A percentile compares a stretch with the other conserved stretches of the same genome.
phyloP scores from a whole-genome alignment of 208 protist genomes.

The Herpetomonas samuelpessoai region DNA sequence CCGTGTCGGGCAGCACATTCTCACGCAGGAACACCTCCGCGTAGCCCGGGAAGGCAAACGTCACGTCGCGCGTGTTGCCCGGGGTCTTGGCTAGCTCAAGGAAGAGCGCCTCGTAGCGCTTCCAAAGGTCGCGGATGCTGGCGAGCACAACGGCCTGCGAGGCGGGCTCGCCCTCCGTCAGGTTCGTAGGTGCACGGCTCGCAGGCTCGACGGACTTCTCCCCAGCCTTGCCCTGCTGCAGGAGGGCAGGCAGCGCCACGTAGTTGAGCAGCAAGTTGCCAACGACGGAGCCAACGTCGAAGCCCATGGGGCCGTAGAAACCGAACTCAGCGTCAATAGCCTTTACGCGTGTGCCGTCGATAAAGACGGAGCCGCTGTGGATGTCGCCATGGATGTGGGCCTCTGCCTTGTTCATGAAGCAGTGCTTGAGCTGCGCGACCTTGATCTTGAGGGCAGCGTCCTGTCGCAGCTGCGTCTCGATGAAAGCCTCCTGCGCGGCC shows the following conservation, averaged over 20 bases:
- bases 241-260: conserved; percentile 21
- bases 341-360: conserved; percentile 22
- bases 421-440: conserved; percentile 30
- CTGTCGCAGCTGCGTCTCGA: conserved; percentile 19
- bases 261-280: conserved; percentile 34
- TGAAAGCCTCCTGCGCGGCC: conserved; percentile 20
- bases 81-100: conserved; percentile 10
- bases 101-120: conserved; percentile 22
- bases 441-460: conserved; percentile 16
- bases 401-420: conserved; percentile 36
- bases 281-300: conserved; percentile 32
- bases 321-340: conserved; percentile 37
- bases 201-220: not conserved
- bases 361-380: conserved; percentile 35
- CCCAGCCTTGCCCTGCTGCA: conserved; percentile 11
- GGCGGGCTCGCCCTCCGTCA: conserved; percentile 18
- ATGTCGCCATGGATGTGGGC: conserved; percentile 36
- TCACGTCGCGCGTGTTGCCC: conserved; percentile 12
- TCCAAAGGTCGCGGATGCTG: conserved; percentile 21
- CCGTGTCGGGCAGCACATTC: conserved; percentile 24
- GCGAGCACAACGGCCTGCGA: conserved; percentile 14
- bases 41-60: conserved; percentile 22
- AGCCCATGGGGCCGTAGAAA: conserved; percentile 32
- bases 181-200: conserved; percentile 17
- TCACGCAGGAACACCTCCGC: conserved; percentile 12